Evolutionary conservation across 148 eudicot species (phyloP), one percentile per base, ranked within the genome.

Genomic region (Cornus florida): DNA sequence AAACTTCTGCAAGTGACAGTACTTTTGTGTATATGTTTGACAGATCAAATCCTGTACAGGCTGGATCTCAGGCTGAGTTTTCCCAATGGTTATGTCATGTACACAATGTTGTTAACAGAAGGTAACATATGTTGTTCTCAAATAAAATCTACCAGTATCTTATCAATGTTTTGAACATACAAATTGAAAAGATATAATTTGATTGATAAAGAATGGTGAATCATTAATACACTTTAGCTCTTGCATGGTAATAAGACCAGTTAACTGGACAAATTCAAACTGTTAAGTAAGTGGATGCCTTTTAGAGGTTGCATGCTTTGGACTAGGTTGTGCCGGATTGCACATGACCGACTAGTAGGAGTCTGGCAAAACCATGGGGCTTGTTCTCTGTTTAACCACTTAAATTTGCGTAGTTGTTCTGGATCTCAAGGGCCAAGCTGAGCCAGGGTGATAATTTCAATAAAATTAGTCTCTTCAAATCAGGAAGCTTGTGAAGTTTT

Each of bases 41-140:
- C 91, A 92, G 96, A 82, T 67, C 87, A 84, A 90, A 93, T 84
- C 98, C 97, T 75, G 96, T 93, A 20, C 85, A 91, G 81, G 90
- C 88, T 73, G 94, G 93, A 77, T 95, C 98, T 80, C 98, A 95
- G 72, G 87, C 82, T 6, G 93, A 93, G 82, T 90, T 95, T 75
- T 93, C 96, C 12, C 96, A 87, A 60, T 95, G 96, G 97, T 75
- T 95, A 79, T 95, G 97, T 77, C 96, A 88, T 65, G 90, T 82
- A 38, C 97, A 95, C 86, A 95, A 95, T 86, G 92, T 93, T 72
- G 96, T 95, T 48, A 95, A 95, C 80, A 87, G 96, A 89, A 95
- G 98, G 98, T 95, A 85, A 84, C 41, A 31, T 77, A 13, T 4
- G 39, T 43, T 20, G 62, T 57, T 32, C 20, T 35, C n/a, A 75